Percentiles rank a stretch among this genome's conserved stretches.
These are phyloP conservation scores for Arctium lappa DNA, from an alignment of 129 eudicot species.

Conservation along the genomic window DNA sequence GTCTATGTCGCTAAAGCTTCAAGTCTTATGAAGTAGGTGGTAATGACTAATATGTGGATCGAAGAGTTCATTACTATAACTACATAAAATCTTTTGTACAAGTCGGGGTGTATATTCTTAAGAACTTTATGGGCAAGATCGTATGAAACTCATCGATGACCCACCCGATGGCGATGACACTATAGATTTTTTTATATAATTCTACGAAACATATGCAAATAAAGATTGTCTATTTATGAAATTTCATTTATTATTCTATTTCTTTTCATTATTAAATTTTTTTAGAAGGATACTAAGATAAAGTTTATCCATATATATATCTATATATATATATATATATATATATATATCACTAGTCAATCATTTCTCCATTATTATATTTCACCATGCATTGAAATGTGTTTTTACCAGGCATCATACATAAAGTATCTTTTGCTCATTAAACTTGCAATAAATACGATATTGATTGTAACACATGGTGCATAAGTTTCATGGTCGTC, in stretches of 20 bases:
- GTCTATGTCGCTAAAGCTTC: too few species aligned
- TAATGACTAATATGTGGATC: too few species aligned
- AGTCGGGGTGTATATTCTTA: not conserved
- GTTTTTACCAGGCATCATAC: not conserved
- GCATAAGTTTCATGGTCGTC: not conserved
- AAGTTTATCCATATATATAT: not conserved
- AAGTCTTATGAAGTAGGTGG: too few species aligned
- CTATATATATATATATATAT: too few species aligned
- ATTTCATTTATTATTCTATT: not conserved
- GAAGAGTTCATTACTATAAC: too few species aligned
- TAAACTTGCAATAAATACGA: constrained; percentile 18
- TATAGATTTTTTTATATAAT: not conserved
- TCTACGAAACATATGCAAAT: not conserved
- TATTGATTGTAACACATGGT: constrained; percentile 23
- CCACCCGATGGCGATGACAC: not conserved
- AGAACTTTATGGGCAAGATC: not conserved
- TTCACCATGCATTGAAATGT: not conserved
- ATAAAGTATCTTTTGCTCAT: constrained; percentile 4
- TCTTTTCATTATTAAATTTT: not conserved
- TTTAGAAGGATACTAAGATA: not conserved
- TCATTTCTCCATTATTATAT: not conserved
- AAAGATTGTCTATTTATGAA: not conserved
- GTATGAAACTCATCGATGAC: not conserved
- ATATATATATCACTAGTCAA: not conserved
- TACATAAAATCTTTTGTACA: too few species aligned